Conservation (phyloP, 768 basidiomycete species). For the Russula virescens region DNA sequence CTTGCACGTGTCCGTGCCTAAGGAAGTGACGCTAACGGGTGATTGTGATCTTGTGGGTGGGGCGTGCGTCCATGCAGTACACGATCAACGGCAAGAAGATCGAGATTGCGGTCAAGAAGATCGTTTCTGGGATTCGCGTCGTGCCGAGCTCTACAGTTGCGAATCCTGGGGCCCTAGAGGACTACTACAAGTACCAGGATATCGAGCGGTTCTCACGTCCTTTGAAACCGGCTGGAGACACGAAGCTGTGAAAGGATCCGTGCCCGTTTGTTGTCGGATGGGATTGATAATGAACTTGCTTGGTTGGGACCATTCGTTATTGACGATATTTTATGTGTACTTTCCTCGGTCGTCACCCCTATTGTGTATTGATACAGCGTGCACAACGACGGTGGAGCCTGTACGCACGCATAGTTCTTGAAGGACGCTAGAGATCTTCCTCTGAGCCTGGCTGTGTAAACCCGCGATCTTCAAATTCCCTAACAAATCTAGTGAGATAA, state of each 20-base stretch:
- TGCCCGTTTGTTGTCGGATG: not conserved
- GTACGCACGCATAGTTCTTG: too few species aligned
- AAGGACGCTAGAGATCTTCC: too few species aligned
- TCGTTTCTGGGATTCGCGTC: conserved; percentile 59
- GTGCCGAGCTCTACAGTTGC: conserved; percentile 71
- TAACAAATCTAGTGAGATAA: too few species aligned
- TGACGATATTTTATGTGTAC: too few species aligned
- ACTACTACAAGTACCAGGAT: conserved; percentile 59
- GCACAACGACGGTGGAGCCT: too few species aligned
- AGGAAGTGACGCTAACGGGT: not conserved
- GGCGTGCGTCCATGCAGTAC: conserved; percentile 35
- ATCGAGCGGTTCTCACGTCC: conserved; percentile 34
- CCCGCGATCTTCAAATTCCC: too few species aligned
- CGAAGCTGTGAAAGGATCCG: not conserved
- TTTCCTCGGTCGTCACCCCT: too few species aligned
- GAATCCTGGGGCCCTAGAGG: conserved; percentile 59
- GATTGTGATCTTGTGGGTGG: too few species aligned
- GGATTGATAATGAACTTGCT: too few species aligned
- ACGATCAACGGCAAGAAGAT: conserved; percentile 77
- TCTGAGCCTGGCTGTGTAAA: too few species aligned
- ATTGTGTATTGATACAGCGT: too few species aligned
- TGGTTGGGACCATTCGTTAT: too few species aligned
- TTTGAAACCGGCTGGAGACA: not conserved
- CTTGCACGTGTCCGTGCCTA: not conserved
- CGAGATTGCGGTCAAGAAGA: conserved; percentile 74